Conservation (phyloP, 441 rosid species). For the Rhodomyrtus psidioides region DNA sequence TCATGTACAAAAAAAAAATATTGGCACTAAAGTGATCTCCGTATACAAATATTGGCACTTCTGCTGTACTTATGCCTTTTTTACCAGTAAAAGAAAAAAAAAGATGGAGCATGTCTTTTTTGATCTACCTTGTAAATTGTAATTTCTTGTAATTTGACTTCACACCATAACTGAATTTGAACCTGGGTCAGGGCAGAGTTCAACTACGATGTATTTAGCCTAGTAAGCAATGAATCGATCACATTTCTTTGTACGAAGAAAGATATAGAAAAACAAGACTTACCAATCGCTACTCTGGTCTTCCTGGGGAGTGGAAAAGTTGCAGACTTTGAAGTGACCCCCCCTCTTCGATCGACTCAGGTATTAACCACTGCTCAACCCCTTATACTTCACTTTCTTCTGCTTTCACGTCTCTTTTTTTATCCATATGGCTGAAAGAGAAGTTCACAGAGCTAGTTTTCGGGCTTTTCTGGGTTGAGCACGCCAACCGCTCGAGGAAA, state of each 20-base stretch:
- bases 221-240: rapidly evolving
- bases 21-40: too few species aligned
- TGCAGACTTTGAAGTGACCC: neutral
- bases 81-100: rapidly evolving
- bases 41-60: too few species aligned
- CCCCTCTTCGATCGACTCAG: neutral
- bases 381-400: neutral
- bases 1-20: too few species aligned
- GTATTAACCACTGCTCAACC: neutral
- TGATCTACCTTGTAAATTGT: neutral
- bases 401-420: neutral
- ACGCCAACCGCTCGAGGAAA: neutral
- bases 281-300: neutral
- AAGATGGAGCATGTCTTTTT: rapidly evolving
- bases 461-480: neutral
- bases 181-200: neutral
- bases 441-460: too few species aligned
- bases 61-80: too few species aligned
- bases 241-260: neutral
- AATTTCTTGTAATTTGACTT: neutral
- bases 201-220: neutral
- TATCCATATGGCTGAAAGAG: neutral
- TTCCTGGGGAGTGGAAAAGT: neutral
- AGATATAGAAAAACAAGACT: rapidly evolving
- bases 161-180: neutral